Conservation (phyloP, 352 stramenopile genomes). For the Phytophthora lateralis region DNA sequence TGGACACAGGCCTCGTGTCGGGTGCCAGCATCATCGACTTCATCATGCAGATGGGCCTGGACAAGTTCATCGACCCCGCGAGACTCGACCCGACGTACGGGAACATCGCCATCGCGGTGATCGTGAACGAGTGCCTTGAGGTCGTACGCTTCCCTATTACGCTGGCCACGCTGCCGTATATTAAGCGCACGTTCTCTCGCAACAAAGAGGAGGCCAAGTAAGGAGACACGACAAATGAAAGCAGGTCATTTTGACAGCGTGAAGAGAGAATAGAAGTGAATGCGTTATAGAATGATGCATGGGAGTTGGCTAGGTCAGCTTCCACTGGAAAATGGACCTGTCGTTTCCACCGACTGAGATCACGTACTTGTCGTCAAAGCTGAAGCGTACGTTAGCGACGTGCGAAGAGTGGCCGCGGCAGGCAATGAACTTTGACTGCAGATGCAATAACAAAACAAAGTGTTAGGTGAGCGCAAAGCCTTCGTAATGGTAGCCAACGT, state of each 20-base stretch:
- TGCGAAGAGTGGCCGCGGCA: constrained; percentile 80
- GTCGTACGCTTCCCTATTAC: constrained; percentile 87
- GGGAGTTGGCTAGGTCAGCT: constrained; percentile 38
- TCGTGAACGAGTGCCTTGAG: constrained; percentile 89
- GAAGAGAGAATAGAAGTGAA: constrained; percentile 22
- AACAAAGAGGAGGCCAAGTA: constrained; percentile 49
- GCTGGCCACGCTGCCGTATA: constrained; percentile 77
- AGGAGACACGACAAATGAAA: constrained; percentile 5
- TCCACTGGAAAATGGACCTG: constrained; percentile 88
- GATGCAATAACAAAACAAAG: constrained; percentile 5
- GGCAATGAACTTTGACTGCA: constrained; percentile 56
- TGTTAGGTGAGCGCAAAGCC: neutral
- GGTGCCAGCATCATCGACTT: constrained; percentile 85
- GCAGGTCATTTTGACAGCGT: constrained; percentile 8
- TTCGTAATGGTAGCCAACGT: constrained; percentile 10
- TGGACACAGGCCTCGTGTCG: constrained; percentile 72
- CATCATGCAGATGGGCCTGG: constrained; percentile 79
- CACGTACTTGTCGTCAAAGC: constrained; percentile 81
- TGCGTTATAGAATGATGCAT: constrained; percentile 16
- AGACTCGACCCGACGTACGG: constrained; percentile 85
- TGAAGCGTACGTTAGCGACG: constrained; percentile 85
- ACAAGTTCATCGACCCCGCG: constrained; percentile 76
- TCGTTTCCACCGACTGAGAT: constrained; percentile 87
- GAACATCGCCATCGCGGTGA: constrained; percentile 85
- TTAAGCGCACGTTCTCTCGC: constrained; percentile 74